Conservation (phyloP, 2,329 filamentous ascomycete genomes). For the Aureobasidium sp. region DNA sequence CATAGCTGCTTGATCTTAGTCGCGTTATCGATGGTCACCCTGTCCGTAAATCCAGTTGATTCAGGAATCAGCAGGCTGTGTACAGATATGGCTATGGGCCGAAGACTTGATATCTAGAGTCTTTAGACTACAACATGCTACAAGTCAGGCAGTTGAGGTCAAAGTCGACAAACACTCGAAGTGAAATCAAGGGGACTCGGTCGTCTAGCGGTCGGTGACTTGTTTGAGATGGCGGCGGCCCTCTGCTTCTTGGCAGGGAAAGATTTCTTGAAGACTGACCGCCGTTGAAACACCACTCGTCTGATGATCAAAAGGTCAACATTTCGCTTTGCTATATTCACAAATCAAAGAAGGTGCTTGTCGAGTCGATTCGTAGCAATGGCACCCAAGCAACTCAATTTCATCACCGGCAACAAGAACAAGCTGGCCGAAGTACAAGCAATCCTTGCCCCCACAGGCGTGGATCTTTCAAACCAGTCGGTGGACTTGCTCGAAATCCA, state of each 20-base stretch:
- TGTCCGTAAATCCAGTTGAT: not conserved
- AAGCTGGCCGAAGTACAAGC: conserved; percentile 85
- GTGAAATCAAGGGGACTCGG: too few relatives aligned
- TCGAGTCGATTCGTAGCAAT: conserved; percentile 21
- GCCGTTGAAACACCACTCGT: not conserved
- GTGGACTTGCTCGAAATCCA: conserved; percentile 86
- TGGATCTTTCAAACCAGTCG: conserved; percentile 65
- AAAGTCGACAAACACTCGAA: too few relatives aligned
- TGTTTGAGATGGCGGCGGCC: not conserved
- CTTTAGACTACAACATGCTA: too few relatives aligned
- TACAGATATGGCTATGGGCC: too few relatives aligned
- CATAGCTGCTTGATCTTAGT: not conserved
- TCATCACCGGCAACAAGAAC: conserved; percentile 94
- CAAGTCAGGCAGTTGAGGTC: too few relatives aligned
- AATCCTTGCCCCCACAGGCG: conserved; percentile 61
- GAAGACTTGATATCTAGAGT: too few relatives aligned
- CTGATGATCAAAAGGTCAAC: not conserved
- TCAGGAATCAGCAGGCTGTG: too few relatives aligned
- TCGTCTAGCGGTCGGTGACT: not conserved
- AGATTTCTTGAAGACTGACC: conserved; percentile 6
- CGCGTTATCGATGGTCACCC: not conserved
- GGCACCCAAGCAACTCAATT: conserved; percentile 61
- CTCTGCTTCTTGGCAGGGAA: not conserved
- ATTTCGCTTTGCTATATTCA: not conserved
- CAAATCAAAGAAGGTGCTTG: not conserved